Evolutionary conservation across 495 filamentous ascomycete genomes (phyloP).

Genomic region (Neurospora sp.): DNA sequence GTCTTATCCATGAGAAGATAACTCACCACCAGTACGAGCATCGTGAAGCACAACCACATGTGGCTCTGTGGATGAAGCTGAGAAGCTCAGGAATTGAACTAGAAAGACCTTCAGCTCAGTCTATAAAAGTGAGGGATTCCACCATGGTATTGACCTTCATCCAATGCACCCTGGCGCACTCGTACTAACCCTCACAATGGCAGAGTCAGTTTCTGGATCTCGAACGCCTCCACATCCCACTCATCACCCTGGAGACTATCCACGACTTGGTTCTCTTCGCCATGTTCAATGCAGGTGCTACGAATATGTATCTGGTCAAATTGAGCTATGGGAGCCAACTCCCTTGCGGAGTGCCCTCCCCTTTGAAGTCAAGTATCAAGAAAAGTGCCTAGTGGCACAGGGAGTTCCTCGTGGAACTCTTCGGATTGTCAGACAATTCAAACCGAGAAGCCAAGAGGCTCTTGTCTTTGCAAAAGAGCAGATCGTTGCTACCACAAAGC

Average conservation of each 20-base stretch:
- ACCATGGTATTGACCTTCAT: neutral
- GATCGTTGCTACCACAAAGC: neutral
- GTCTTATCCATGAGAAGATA: neutral
- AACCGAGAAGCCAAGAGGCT: neutral
- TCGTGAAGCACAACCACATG: neutral
- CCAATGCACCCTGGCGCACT: neutral
- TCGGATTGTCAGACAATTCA: neutral
- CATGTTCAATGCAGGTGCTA: neutral
- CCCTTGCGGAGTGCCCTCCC: neutral
- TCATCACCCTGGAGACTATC: neutral
- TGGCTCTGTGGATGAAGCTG: neutral
- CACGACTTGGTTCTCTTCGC: neutral
- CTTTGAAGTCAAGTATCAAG: neutral
- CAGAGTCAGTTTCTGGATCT: neutral
- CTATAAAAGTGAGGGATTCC: neutral
- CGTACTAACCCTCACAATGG: neutral
- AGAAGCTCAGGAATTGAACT: neutral
- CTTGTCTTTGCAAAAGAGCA: neutral
- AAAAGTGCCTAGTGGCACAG: neutral
- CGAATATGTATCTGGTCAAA: neutral
- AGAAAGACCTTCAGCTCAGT: neutral
- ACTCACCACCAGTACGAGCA: neutral
- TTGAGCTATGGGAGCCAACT: neutral
- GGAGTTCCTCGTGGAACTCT: neutral
- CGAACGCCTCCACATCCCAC: neutral